Conservation (phyloP, 352 stramenopile genomes). For the Pythium phragmitis region DNA sequence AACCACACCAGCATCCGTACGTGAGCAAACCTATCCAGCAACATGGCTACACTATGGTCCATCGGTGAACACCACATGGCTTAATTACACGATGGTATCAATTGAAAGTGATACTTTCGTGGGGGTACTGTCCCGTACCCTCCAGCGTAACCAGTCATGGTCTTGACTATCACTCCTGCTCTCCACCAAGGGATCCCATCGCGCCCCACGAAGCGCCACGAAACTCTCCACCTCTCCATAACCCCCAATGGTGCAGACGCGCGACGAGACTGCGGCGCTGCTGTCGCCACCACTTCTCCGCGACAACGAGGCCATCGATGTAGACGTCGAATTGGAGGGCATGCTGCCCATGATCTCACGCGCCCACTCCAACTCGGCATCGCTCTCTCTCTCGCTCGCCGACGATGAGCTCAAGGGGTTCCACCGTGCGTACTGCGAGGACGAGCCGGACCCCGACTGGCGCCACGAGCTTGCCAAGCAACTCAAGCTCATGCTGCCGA, state of each 20-base stretch:
- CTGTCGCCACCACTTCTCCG: not conserved
- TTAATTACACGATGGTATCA: too few species aligned
- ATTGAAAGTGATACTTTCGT: too few species aligned
- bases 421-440: slow-evolving; percentile 35
- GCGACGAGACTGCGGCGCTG: not conserved
- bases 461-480: slow-evolving; percentile 44
- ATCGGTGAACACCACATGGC: not conserved
- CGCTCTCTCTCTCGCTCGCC: slow-evolving; percentile 41
- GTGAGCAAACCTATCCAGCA: slow-evolving; percentile 5
- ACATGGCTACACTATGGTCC: slow-evolving; percentile 2
- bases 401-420: slow-evolving; percentile 42
- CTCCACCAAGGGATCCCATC: too few species aligned
- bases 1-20: not conserved
- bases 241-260: not conserved
- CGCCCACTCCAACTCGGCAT: slow-evolving; percentile 36
- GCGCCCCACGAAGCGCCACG: too few species aligned
- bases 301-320: slow-evolving; percentile 21
- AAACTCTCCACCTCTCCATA: too few species aligned
- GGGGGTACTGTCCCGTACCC: too few species aligned
- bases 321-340: slow-evolving; percentile 14
- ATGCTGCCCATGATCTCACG: too few species aligned
- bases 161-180: too few species aligned
- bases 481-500: slow-evolving; percentile 47
- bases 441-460: slow-evolving; percentile 34
- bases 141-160: too few species aligned